Conservation (phyloP, 164 flowering plant genomes). For the Vitis riparia region DNA sequence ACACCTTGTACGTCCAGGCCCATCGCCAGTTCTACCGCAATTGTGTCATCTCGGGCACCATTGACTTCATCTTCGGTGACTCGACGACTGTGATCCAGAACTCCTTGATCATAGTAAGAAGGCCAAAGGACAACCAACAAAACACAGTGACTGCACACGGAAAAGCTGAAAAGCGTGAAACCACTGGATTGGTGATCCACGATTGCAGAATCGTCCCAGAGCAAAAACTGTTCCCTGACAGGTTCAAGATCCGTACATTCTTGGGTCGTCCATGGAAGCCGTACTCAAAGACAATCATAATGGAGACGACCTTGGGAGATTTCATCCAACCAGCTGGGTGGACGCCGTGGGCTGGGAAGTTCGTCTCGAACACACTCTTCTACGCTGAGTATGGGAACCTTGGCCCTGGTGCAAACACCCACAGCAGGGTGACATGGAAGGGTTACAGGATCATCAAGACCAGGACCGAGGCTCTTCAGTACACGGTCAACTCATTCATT, state of each 20-base stretch:
- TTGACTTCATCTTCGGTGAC: slow-evolving; percentile 51
- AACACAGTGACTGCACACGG: slow-evolving; percentile 45
- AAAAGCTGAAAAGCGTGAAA: slow-evolving; percentile 13
- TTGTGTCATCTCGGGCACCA: slow-evolving; percentile 44
- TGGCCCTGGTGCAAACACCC: slow-evolving; percentile 42
- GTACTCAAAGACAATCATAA: slow-evolving; percentile 28
- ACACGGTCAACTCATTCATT: slow-evolving; percentile 39
- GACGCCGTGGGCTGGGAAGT: slow-evolving; percentile 35
- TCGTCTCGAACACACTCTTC: slow-evolving; percentile 23
- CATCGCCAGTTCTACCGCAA: slow-evolving; percentile 44
- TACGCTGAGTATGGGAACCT: slow-evolving; percentile 44
- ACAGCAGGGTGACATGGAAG: slow-evolving; percentile 41
- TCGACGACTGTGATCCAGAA: slow-evolving; percentile 41
- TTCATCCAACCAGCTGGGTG: slow-evolving; percentile 45
- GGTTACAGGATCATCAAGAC: slow-evolving; percentile 26
- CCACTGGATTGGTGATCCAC: slow-evolving; percentile 39
- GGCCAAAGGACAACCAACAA: slow-evolving; percentile 23
- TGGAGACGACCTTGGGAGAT: slow-evolving; percentile 24
- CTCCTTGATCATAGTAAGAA: slow-evolving; percentile 38
- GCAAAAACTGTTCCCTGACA: slow-evolving; percentile 14
- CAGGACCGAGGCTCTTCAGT: slow-evolving; percentile 25
- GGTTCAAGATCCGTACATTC: slow-evolving; percentile 22
- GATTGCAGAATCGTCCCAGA: slow-evolving; percentile 41
- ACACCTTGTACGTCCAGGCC: slow-evolving; percentile 37
- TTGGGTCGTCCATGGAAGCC: slow-evolving; percentile 51